Conservation (phyloP, 2,329 filamentous ascomycete genomes). For the Pseudonectria buxi region DNA sequence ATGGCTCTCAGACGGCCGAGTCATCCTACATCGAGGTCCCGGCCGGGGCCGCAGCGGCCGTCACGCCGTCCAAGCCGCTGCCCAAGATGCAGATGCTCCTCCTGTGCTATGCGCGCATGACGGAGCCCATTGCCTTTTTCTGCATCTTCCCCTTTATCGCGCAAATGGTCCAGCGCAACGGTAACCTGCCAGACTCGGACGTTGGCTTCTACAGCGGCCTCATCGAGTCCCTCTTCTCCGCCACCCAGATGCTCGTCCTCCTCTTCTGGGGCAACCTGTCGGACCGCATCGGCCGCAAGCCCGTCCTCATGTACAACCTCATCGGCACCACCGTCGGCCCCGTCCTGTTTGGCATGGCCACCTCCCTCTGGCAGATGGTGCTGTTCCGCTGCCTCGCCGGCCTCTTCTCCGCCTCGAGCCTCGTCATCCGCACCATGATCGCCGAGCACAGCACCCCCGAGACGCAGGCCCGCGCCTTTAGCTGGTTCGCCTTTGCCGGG, state of each 20-base stretch:
- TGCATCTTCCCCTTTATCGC: constrained; percentile 76
- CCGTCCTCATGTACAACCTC: constrained; percentile 61
- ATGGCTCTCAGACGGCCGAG: no score
- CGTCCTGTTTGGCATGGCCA: constrained; percentile 61
- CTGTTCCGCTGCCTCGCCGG: constrained; percentile 64
- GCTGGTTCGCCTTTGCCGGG: constrained; percentile 67
- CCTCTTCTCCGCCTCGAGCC: constrained; percentile 65
- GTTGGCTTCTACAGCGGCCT: constrained; percentile 75
- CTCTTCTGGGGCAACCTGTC: constrained; percentile 59
- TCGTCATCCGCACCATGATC: constrained; percentile 72
- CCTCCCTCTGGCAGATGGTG: constrained; percentile 66
- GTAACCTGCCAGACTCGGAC: constrained; percentile 53
- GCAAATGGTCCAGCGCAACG: constrained; percentile 65
- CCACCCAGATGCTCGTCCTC: constrained; percentile 73
- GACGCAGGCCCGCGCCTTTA: constrained; percentile 68
- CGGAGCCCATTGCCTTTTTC: constrained; percentile 79
- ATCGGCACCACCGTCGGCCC: constrained; percentile 55
- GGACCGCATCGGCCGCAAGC: constrained; percentile 66
- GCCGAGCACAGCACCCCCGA: constrained; percentile 62
- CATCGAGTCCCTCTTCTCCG: constrained; percentile 67
- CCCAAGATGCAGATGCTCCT: constrained; percentile 60
- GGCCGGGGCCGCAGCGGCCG: constrained; percentile 1
- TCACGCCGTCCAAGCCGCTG: constrained; percentile 11
- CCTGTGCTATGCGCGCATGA: constrained; percentile 64
- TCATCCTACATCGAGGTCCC: neutral